Conservation (phyloP, 2,329 filamentous ascomycete species). For the Tolypocladium nubicola region DNA sequence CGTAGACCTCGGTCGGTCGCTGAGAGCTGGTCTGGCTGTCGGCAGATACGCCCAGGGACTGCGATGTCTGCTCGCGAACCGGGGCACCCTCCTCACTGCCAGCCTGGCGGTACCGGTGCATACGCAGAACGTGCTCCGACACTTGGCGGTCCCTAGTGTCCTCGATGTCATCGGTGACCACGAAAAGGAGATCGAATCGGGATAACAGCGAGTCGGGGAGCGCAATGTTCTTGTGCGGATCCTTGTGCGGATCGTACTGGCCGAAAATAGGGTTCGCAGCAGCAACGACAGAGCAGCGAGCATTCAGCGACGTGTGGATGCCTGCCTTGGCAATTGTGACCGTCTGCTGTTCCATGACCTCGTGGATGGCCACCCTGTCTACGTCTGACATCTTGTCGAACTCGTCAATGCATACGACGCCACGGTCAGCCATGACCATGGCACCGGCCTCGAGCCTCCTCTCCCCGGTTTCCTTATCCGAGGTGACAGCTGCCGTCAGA, state of each 20-base stretch:
- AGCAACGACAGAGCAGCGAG: constrained; percentile 90
- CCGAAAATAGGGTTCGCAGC: constrained; percentile 97
- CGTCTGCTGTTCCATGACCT: constrained; percentile 99
- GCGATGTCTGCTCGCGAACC: constrained; percentile 75
- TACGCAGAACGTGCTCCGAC: constrained; percentile 91
- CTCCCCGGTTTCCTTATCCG: constrained; percentile 95
- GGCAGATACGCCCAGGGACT: constrained; percentile 78
- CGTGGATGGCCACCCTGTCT: constrained; percentile 95
- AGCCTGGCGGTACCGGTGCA: constrained; percentile 90
- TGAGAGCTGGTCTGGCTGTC: constrained; percentile 66
- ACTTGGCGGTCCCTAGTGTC: constrained; percentile 83
- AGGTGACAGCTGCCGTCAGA: constrained; percentile 91
- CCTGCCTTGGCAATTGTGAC: constrained; percentile 98
- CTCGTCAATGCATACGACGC: constrained; percentile 97
- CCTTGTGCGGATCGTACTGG: constrained; percentile 97
- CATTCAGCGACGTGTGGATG: constrained; percentile 95
- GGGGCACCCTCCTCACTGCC: constrained; percentile 91
- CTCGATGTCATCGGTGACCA: constrained; percentile 97
- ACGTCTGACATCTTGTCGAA: constrained; percentile 99
- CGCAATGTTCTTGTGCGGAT: constrained; percentile 97
- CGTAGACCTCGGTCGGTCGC: constrained; percentile 76
- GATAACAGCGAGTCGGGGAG: constrained; percentile 92
- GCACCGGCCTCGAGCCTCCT: constrained; percentile 90
- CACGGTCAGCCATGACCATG: constrained; percentile 95
- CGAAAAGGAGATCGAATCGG: constrained; percentile 95